Conservation (phyloP, 1,284 basidiomycete genomes). For the Papiliotrema fonsecae region DNA sequence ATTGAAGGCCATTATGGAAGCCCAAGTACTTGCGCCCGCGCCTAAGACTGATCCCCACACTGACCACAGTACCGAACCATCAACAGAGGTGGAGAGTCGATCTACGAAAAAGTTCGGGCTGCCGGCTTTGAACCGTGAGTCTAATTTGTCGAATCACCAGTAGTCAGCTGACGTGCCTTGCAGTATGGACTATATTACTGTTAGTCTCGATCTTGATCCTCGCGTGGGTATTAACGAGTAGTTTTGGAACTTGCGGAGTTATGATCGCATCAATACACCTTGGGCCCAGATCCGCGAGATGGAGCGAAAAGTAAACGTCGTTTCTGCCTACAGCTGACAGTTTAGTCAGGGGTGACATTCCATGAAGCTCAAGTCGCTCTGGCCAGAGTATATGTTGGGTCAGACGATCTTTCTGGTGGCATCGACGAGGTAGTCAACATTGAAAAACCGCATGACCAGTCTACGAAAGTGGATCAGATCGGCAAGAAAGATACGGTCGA, state of each 20-base stretch:
- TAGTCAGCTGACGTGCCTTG: neutral
- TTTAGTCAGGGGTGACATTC: constrained; percentile 68
- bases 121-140: constrained; percentile 74
- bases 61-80: constrained; percentile 59
- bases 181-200: constrained; percentile 53
- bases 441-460: constrained; percentile 52
- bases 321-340: constrained; percentile 3
- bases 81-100: constrained; percentile 77
- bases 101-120: constrained; percentile 73
- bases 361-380: constrained; percentile 80
- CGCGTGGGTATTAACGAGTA: constrained; percentile 58
- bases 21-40: constrained; percentile 18
- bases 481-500: constrained; percentile 46
- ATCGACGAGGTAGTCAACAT: constrained; percentile 43
- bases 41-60: no score
- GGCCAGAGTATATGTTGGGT: constrained; percentile 70
- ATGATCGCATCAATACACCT: constrained; percentile 83
- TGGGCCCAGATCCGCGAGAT: constrained; percentile 60
- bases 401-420: constrained; percentile 43
- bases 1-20: constrained; percentile 56
- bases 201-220: constrained; percentile 6
- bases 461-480: constrained; percentile 56
- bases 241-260: constrained; percentile 83
- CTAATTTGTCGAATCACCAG: neutral
- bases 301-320: constrained; percentile 53